Conservation (phyloP, 2,329 filamentous ascomycete species). For the Colletotrichum truncatum region DNA sequence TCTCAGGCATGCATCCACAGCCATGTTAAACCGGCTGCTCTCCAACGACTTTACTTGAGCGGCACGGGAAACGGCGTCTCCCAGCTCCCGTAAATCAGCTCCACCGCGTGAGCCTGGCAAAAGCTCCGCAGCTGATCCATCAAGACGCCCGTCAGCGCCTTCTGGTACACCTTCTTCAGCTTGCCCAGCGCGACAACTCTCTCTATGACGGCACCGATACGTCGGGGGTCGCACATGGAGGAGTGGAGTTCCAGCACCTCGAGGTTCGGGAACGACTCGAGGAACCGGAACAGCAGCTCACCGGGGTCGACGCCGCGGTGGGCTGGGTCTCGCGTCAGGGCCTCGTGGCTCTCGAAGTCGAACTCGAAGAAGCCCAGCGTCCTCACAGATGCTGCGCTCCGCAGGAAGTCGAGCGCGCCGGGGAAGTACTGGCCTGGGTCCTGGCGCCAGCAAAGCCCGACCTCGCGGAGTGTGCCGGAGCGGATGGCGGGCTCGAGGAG, state of each 20-base stretch:
- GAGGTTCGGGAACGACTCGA: constrained; percentile 32
- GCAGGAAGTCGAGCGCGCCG: constrained; percentile 44
- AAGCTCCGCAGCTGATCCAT: constrained; percentile 24
- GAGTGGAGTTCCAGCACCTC: constrained; percentile 31
- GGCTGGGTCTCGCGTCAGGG: constrained; percentile 20
- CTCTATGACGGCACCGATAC: constrained; percentile 8
- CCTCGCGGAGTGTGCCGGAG: constrained; percentile 40
- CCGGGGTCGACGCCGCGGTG: constrained; percentile 11
- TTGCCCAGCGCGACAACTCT: background rate
- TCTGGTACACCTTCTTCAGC: constrained; percentile 22
- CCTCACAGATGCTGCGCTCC: constrained; percentile 42
- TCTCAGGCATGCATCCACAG: no score
- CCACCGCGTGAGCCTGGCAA: constrained; percentile 18
- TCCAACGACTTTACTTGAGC: background rate
- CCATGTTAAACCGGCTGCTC: no score
- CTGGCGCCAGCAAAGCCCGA: constrained; percentile 36
- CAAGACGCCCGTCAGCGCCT: constrained; percentile 15
- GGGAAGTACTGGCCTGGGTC: constrained; percentile 39
- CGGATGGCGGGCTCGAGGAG: constrained; percentile 37
- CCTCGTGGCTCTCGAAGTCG: constrained; percentile 38
- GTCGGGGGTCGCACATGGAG: background rate
- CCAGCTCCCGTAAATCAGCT: constrained; percentile 23
- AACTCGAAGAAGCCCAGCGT: constrained; percentile 46
- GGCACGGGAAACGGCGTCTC: constrained; percentile 20
- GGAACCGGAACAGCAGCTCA: constrained; percentile 25